Conservation (phyloP, 306 rosid genomes). For the Dryas octopetala region DNA sequence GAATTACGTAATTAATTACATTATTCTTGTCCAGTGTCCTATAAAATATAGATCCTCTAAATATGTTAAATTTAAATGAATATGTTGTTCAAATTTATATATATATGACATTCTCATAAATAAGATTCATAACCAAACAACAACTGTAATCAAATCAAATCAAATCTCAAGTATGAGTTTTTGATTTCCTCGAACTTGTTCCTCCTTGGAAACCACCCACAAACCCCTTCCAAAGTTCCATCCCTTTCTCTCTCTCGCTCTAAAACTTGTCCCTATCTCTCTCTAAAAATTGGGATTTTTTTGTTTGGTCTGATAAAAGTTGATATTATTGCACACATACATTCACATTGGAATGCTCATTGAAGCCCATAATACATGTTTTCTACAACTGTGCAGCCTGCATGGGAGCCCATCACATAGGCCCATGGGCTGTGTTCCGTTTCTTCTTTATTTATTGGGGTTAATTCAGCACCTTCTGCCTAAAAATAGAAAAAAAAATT, state of each 20-base stretch:
- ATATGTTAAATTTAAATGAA: too few species aligned
- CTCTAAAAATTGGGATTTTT: not conserved
- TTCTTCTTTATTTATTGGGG: not conserved
- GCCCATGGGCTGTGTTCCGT: conserved; percentile 4
- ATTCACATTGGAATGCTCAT: conserved; percentile 5
- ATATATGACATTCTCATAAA: too few species aligned
- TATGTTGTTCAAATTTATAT: too few species aligned
- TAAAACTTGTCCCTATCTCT: not conserved
- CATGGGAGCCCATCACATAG: conserved; percentile 14
- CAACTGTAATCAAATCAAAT: not conserved
- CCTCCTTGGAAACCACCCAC: not conserved
- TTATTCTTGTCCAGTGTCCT: too few species aligned
- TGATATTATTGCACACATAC: not conserved
- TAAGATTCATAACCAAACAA: not conserved
- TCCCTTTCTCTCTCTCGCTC: not conserved
- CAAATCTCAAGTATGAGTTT: not conserved
- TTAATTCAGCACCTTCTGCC: too few species aligned
- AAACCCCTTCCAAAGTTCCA: not conserved
- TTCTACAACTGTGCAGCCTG: conserved; percentile 1
- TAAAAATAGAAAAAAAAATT: too few species aligned
- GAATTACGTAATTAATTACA: too few species aligned
- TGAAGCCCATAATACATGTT: not conserved
- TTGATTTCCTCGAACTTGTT: not conserved
- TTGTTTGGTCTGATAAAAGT: not conserved
- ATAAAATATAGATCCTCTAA: too few species aligned